phyloP scores from a whole-genome alignment of 495 filamentous ascomycete genomes.

The Aspergillus hancockii region DNA sequence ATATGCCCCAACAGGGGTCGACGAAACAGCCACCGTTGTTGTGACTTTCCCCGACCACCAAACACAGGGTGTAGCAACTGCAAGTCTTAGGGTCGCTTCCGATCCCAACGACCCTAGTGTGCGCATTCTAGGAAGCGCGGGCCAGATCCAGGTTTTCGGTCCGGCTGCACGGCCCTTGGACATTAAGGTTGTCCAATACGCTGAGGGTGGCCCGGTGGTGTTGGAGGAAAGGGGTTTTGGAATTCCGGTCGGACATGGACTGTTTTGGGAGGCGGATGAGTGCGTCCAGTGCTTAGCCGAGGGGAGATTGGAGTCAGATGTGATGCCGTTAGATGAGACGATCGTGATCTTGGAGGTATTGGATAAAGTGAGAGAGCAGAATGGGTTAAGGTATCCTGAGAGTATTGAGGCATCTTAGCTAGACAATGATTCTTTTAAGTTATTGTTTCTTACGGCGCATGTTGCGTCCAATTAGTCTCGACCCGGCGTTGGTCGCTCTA shows the following conservation, averaged over 20 bases:
- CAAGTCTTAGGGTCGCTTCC: conserved; percentile 59
- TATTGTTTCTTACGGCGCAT: too few species aligned
- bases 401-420: conserved; percentile 5
- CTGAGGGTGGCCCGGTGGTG: conserved; percentile 19
- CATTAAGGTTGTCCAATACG: conserved; percentile 48
- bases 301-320: conserved; percentile 65
- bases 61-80: conserved; percentile 64
- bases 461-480: too few species aligned
- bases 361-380: conserved; percentile 54
- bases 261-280: conserved; percentile 86
- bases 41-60: conserved; percentile 58
- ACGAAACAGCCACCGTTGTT: conserved; percentile 69
- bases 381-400: conserved; percentile 5
- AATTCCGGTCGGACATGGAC: conserved; percentile 67
- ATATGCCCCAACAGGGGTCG: conserved; percentile 65
- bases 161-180: conserved; percentile 64
- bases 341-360: conserved; percentile 77
- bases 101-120: conserved; percentile 59
- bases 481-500: too few species aligned
- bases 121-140: conserved; percentile 69
- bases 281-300: conserved; percentile 68
- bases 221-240: conserved; percentile 48
- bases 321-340: conserved; percentile 67
- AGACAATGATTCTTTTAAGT: too few species aligned
- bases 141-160: conserved; percentile 71